Evolutionary conservation across 2,329 filamentous ascomycete species (phyloP).

Genomic region (Pseudogymnoascus sp.): DNA sequence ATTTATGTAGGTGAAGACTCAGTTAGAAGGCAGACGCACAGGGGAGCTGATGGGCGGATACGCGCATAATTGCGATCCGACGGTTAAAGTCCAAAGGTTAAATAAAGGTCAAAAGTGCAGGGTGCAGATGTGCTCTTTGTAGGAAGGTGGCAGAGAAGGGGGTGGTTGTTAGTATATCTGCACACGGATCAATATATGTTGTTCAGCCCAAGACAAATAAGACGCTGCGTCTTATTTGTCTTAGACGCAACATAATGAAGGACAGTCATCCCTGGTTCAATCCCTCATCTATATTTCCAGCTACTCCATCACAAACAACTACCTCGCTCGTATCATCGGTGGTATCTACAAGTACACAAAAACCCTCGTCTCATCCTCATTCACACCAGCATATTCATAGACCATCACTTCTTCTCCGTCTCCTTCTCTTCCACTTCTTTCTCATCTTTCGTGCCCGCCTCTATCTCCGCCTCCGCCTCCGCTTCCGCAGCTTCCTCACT

Average conservation of each 20-base stretch:
- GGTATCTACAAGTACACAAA: conserved; percentile 7
- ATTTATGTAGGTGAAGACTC: too few species aligned
- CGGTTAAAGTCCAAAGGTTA: too few species aligned
- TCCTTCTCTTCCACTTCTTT: conserved; percentile 8
- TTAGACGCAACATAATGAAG: background rate
- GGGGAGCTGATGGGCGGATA: too few species aligned
- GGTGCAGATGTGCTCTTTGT: background rate
- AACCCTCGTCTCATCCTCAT: background rate
- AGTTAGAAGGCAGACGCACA: too few species aligned
- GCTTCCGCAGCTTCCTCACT: conserved; percentile 16
- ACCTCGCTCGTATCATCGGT: conserved; percentile 3
- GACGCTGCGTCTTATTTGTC: too few species aligned
- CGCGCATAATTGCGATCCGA: too few species aligned
- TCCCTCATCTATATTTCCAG: conserved; percentile 2
- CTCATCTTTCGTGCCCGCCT: conserved; percentile 6
- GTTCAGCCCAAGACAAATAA: background rate
- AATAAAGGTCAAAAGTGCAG: too few species aligned
- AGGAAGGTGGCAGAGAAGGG: background rate
- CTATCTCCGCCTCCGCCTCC: conserved; percentile 7
- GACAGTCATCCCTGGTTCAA: background rate
- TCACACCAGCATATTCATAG: background rate
- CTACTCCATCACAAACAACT: background rate
- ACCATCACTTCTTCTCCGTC: background rate
- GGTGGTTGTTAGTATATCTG: background rate
- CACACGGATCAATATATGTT: background rate